Base-by-base conservation (phyloP, 106 monocot genomes). In the Gastrodia elata region DNA sequence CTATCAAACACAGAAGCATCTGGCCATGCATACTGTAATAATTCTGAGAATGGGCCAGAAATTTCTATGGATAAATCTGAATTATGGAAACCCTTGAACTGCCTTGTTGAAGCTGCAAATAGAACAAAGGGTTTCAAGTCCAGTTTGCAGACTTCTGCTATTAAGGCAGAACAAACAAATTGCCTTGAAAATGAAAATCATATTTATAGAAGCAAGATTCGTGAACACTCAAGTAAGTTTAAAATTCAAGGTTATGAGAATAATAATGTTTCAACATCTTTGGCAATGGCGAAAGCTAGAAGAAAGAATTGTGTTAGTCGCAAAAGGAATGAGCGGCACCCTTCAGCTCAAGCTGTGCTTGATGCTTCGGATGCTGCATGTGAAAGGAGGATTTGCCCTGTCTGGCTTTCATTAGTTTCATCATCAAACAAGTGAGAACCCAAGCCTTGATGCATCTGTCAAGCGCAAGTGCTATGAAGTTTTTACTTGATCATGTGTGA, bases 381-480 rank as follows among this genome's bases (percentile, higher is more conserved):
- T 82, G 84, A 86, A 72, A 82, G 64, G 64, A 82, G 82, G 42
- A 48, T 49, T 3, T 39, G 70, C 42, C 84, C 91, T 34, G 72
- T 94, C 58, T 94, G 94, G 94, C 86, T 94, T 40, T 86, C 86
- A 59, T 74, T 94, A 46, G 57, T 94, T 79, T 80, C 91, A n/a
- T 67, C 86, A 25, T 9, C 86, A 55, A 72, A 91, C 49, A 86
- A 81, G 94, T 94, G 77, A 88, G 88, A 43, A 22, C n/a, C 27
- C 1, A 40, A 40, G 11, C 4, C 22, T 46, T 30, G 36, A 38
- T n/a, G 38, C 56, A 58, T 70, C 38, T 77, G 20, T 39, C 39
- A 6, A 32, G 2, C 11, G 20, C 14, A 64, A 46, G 44, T 28
- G 18, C 30, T 30, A 28, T 49, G 0, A 18, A 49, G 30, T 18